Evolutionary conservation across 2,329 filamentous ascomycete genomes (phyloP).

Genomic region (Fusarium camptoceras): DNA sequence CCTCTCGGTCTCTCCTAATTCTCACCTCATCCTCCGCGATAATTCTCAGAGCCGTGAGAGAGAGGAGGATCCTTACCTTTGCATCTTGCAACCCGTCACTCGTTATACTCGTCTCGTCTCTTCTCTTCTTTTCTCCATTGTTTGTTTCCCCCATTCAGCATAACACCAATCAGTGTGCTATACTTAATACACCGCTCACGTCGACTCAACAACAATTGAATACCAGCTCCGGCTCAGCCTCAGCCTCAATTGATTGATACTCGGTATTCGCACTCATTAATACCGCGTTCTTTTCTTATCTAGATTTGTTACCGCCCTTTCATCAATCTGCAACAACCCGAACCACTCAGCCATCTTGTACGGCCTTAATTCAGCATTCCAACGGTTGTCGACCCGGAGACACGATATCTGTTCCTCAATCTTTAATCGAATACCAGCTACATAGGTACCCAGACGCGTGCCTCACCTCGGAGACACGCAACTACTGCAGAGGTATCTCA

Average conservation of each 20-base stretch:
- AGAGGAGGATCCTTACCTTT: constrained; percentile 45
- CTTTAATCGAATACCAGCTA: constrained; percentile 15
- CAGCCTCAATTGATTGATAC: constrained; percentile 16
- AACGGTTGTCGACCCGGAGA: constrained; percentile 39
- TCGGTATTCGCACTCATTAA: constrained; percentile 39
- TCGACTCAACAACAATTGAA: constrained; percentile 35
- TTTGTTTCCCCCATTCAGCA: constrained; percentile 23
- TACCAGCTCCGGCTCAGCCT: constrained; percentile 14
- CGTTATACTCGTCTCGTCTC: constrained; percentile 30
- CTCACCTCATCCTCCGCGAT: constrained; percentile 42
- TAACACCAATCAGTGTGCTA: constrained; percentile 8
- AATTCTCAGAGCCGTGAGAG: constrained; percentile 42
- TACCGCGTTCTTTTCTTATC: constrained; percentile 34
- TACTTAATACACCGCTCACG: constrained; percentile 37
- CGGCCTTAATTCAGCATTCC: constrained; percentile 40
- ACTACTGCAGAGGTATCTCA: constrained; percentile 4
- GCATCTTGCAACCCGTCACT: constrained; percentile 39
- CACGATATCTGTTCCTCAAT: constrained; percentile 34
- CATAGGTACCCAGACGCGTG: constrained; percentile 15
- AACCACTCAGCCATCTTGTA: constrained; percentile 19
- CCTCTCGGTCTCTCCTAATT: constrained; percentile 36
- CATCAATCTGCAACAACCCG: constrained; percentile 19
- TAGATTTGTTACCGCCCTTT: constrained; percentile 13
- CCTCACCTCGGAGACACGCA: constrained; percentile 18
- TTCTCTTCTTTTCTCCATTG: constrained; percentile 22